phyloP scores from a whole-genome alignment of 352 stramenopile genomes.

The Phytophthora palmivora region DNA sequence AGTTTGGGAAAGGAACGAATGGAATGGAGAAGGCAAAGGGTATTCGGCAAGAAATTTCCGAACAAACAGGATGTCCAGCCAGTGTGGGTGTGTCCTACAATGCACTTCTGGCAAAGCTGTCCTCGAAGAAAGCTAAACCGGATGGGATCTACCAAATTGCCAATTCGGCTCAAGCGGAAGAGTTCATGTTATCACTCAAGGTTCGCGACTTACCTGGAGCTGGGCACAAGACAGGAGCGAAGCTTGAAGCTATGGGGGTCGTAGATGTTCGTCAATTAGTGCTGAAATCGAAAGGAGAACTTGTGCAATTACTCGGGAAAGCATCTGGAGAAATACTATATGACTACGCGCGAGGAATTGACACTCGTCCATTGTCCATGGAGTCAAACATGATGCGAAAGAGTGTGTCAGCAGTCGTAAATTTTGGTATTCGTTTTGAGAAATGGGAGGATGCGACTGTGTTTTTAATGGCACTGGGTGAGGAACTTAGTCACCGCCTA shows the following conservation, averaged over 20 bases:
- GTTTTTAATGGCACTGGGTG: conserved; percentile 83
- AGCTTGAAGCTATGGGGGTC: conserved; percentile 76
- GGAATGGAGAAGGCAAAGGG: conserved; percentile 71
- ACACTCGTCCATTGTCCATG: conserved; percentile 71
- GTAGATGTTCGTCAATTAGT: conserved; percentile 71
- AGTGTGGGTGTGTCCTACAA: conserved; percentile 95
- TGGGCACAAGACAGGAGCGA: conserved; percentile 64
- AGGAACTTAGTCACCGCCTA: conserved; percentile 77
- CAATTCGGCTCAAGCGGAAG: conserved; percentile 47
- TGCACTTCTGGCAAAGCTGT: conserved; percentile 94
- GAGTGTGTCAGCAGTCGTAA: conserved; percentile 92
- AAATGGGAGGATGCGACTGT: conserved; percentile 71
- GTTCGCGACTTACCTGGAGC: conserved; percentile 86
- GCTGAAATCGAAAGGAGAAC: conserved; percentile 50
- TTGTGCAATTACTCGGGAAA: conserved; percentile 73
- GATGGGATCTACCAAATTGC: conserved; percentile 84
- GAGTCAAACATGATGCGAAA: conserved; percentile 83
- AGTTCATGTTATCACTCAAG: conserved; percentile 71
- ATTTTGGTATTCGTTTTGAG: conserved; percentile 93
- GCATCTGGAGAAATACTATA: conserved; percentile 77
- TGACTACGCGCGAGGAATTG: conserved; percentile 78
- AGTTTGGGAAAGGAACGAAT: conserved; percentile 74
- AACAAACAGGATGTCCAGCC: conserved; percentile 90
- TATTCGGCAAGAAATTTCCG: conserved; percentile 73
- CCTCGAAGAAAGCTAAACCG: conserved; percentile 94